Percentiles rank a stretch among this genome's conserved stretches.
Conservation (phyloP, 192 early-diverging fungal species). For the Rhizophagus sp. region DNA sequence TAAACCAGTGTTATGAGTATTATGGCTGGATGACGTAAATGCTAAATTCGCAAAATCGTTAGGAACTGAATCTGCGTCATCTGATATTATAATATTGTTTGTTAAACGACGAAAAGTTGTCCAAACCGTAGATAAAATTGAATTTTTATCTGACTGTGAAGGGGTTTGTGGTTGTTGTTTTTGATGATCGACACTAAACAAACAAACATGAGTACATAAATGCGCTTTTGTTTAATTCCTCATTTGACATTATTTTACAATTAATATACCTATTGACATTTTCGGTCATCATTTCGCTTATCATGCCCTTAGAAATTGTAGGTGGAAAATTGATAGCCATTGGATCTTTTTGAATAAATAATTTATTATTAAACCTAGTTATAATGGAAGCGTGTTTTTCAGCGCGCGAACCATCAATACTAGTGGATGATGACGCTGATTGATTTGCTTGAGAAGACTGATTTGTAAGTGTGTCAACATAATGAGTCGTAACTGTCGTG, state of each 20-base stretch:
- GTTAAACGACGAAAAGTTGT: constrained; percentile 16
- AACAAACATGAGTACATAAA: background rate
- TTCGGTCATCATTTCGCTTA: constrained; percentile 1
- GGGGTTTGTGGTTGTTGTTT: background rate
- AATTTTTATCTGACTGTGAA: background rate
- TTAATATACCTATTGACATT: background rate
- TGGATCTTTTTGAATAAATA: background rate
- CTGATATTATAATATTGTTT: background rate
- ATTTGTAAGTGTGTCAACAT: background rate
- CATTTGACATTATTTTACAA: background rate
- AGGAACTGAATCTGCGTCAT: background rate
- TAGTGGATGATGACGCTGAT: too few species aligned
- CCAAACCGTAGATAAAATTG: constrained; percentile 19
- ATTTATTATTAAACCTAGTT: background rate
- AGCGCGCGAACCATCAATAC: background rate
- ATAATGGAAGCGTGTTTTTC: background rate
- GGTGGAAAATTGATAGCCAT: constrained; percentile 4
- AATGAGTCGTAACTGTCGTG: background rate
- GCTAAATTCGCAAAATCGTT: background rate
- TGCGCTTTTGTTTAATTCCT: background rate
- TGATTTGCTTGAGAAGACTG: background rate
- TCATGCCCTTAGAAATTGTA: background rate
- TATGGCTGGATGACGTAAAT: background rate
- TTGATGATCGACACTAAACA: background rate
- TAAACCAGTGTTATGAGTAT: constrained; percentile 9